phyloP scores from a whole-genome alignment of 192 early-diverging fungal genomes.

The Phlyctochytrium bullatum region DNA sequence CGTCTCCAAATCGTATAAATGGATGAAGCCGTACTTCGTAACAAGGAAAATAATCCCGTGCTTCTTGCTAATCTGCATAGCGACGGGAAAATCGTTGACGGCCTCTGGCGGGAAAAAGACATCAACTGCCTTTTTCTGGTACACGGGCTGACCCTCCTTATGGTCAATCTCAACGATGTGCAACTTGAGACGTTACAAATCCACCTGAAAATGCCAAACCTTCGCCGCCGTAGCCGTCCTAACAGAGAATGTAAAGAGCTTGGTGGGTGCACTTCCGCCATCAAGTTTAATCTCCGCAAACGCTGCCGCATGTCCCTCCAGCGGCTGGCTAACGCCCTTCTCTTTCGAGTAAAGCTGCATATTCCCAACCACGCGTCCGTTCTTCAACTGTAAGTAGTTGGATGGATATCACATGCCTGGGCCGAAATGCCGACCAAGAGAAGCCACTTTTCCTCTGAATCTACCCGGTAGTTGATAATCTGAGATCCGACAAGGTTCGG shows the following conservation, averaged over 20 bases:
- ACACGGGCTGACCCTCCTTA: slow-evolving; percentile 84
- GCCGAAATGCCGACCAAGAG: slow-evolving; percentile 92
- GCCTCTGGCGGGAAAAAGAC: slow-evolving; percentile 98
- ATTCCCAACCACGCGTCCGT: slow-evolving; percentile 87
- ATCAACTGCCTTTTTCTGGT: slow-evolving; percentile 87
- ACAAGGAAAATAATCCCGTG: slow-evolving; percentile 93
- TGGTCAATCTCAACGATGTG: slow-evolving; percentile 97
- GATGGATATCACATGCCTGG: slow-evolving; percentile 41
- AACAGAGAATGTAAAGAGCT: slow-evolving; percentile 91
- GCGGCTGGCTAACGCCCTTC: slow-evolving; percentile 84
- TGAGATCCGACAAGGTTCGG: slow-evolving; percentile 77
- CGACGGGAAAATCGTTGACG: slow-evolving; percentile 90
- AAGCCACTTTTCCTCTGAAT: slow-evolving; percentile 92
- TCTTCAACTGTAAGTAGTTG: slow-evolving; percentile 25
- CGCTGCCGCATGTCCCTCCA: slow-evolving; percentile 95
- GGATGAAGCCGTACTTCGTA: slow-evolving; percentile 98
- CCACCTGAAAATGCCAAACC: slow-evolving; percentile 34
- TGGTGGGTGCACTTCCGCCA: slow-evolving; percentile 67
- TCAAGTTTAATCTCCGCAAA: slow-evolving; percentile 90
- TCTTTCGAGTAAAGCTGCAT: slow-evolving; percentile 98
- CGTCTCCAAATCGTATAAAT: slow-evolving; percentile 94
- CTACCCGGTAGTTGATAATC: slow-evolving; percentile 95
- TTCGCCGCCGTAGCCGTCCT: slow-evolving; percentile 78
- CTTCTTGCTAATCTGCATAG: slow-evolving; percentile 94
- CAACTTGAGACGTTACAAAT: slow-evolving; percentile 46